Percentiles rank a stretch among this genome's conserved stretches.
Evolutionary conservation across 2,329 filamentous ascomycete genomes (phyloP).

Genomic region (Aureobasidium subglaciale): DNA sequence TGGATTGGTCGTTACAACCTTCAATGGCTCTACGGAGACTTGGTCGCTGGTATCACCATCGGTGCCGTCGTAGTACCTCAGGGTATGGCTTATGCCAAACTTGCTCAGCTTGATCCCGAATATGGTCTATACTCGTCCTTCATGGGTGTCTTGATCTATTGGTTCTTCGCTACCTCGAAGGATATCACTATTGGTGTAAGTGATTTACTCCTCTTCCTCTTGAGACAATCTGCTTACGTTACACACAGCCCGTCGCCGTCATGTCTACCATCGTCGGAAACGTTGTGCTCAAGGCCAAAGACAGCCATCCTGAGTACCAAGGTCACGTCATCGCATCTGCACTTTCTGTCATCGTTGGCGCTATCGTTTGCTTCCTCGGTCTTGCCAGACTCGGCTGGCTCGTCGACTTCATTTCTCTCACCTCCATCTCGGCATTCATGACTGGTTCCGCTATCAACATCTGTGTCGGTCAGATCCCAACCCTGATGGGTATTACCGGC

Average conservation of each 20-base stretch:
- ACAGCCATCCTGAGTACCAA: conserved; percentile 50
- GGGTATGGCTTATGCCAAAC: conserved; percentile 86
- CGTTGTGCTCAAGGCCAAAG: conserved; percentile 53
- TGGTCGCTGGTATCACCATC: conserved; percentile 76
- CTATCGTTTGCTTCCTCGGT: conserved; percentile 71
- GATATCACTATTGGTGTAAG: conserved; percentile 92
- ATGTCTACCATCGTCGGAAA: conserved; percentile 80
- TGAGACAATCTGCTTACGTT: neutral
- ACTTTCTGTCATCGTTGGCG: conserved; percentile 69
- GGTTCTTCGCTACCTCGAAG: conserved; percentile 97
- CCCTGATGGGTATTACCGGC: conserved; percentile 66
- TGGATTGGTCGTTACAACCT: conserved; percentile 88
- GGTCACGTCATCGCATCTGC: conserved; percentile 67
- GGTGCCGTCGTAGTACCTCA: conserved; percentile 86
- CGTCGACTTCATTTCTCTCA: conserved; percentile 85
- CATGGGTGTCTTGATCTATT: conserved; percentile 90
- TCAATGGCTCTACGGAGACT: conserved; percentile 81
- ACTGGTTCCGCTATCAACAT: conserved; percentile 92
- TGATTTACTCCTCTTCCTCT: conserved; percentile 19
- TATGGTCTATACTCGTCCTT: conserved; percentile 94
- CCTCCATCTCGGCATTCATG: conserved; percentile 92
- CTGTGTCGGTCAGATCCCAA: conserved; percentile 71
- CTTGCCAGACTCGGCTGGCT: conserved; percentile 78
- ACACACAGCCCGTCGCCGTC: conserved; percentile 73
- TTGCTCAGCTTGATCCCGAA: conserved; percentile 72